Percentiles rank a stretch among this genome's conserved stretches.
These are phyloP conservation scores for Anthracocystis panici-leucophaei DNA, from an alignment of 1,284 basidiomycete species.

Conservation along the genomic window DNA sequence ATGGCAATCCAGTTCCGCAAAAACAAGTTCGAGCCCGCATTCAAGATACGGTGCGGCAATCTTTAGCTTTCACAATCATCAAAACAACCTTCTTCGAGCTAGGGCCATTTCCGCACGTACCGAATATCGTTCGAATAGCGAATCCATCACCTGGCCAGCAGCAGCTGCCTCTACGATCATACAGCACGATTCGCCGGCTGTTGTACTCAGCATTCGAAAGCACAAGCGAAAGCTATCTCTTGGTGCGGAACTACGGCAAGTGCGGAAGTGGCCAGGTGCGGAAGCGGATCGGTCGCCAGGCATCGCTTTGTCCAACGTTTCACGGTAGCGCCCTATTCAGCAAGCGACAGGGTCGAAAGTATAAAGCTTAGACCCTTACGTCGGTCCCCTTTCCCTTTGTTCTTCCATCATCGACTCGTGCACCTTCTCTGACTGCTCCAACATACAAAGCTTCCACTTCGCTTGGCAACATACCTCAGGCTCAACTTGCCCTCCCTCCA, in stretches of 20 bases:
- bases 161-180: no score
- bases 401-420: neutral
- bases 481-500: neutral
- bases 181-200: no score
- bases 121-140: no score
- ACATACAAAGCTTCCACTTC: neutral
- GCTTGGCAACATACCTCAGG: neutral
- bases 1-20: no score
- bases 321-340: neutral
- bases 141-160: no score
- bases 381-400: neutral
- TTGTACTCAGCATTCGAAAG: neutral
- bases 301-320: neutral
- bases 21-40: no score
- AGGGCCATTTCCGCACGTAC: no score
- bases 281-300: neutral
- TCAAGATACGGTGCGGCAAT: no score
- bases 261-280: constrained; percentile 7
- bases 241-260: neutral
- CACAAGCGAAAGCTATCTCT: neutral
- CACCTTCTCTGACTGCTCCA: neutral
- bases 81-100: no score
- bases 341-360: neutral
- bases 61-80: no score
- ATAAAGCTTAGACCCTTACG: constrained; percentile 6